Evolutionary conservation across 192 early-diverging fungal species (phyloP).

Genomic region (Entophlyctis helioformis): DNA sequence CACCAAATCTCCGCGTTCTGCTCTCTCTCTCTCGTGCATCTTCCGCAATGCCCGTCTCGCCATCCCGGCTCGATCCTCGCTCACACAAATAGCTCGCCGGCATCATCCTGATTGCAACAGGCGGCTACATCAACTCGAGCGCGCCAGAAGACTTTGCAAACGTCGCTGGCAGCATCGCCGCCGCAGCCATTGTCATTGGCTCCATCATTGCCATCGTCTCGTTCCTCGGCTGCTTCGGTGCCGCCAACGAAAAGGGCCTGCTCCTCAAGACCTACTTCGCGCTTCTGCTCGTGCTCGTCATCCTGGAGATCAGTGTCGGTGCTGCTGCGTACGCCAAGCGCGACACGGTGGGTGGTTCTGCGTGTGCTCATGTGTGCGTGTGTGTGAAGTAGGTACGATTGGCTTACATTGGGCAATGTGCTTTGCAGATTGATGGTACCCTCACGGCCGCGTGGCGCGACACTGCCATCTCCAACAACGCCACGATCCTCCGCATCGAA

Average conservation of each 20-base stretch:
- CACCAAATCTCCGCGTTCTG: too few relatives aligned
- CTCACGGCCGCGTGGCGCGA: not conserved
- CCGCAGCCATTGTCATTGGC: slow-evolving; percentile 36
- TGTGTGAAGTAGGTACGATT: slow-evolving; percentile 2
- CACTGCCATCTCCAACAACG: too few relatives aligned
- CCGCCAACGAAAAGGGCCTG: slow-evolving; percentile 52
- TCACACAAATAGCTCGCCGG: slow-evolving; percentile 32
- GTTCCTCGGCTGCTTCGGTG: slow-evolving; percentile 45
- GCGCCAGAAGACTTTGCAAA: slow-evolving; percentile 22
- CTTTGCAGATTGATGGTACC: too few relatives aligned
- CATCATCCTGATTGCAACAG: slow-evolving; percentile 37
- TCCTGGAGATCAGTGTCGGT: slow-evolving; percentile 37
- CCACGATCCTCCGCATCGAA: not conserved
- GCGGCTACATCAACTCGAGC: slow-evolving; percentile 29
- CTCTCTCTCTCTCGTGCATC: too few relatives aligned
- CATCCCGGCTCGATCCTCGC: too few relatives aligned
- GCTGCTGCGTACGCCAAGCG: slow-evolving; percentile 37
- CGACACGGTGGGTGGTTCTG: slow-evolving; percentile 35
- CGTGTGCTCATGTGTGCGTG: not conserved
- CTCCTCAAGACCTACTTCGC: slow-evolving; percentile 49
- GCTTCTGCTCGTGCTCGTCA: slow-evolving; percentile 32
- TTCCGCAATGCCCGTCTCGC: too few relatives aligned
- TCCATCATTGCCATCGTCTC: slow-evolving; percentile 36
- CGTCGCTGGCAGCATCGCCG: slow-evolving; percentile 20
- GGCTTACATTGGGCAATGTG: too few relatives aligned